Evolutionary conservation across 2,329 filamentous ascomycete species (phyloP).

Genomic region (Zalaria obscura): DNA sequence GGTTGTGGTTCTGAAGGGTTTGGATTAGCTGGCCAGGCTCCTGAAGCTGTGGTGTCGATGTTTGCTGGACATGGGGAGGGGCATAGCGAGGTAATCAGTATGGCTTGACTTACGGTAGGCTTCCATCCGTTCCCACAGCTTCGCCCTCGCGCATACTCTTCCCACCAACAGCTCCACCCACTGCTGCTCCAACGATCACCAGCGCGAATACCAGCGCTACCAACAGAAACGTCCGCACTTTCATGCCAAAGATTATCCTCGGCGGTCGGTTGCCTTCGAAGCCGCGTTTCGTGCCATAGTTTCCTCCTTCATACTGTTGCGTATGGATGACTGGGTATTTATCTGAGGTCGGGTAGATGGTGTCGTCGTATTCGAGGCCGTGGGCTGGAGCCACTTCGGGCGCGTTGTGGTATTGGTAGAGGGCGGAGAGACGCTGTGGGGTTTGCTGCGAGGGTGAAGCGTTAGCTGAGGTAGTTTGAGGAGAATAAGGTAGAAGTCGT

Average conservation of each 20-base stretch:
- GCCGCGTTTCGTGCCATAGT: neutral
- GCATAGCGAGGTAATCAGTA: neutral
- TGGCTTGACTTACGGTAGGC: neutral
- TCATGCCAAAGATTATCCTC: constrained; percentile 25
- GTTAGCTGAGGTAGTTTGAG: neutral
- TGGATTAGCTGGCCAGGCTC: too few species aligned
- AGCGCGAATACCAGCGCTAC: constrained; percentile 16
- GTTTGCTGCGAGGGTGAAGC: neutral
- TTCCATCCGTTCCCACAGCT: neutral
- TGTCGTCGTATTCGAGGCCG: constrained; percentile 24
- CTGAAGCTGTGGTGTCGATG: too few species aligned
- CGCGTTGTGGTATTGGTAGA: constrained; percentile 25
- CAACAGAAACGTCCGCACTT: constrained; percentile 19
- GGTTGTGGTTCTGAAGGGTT: neutral
- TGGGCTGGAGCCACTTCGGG: constrained; percentile 23
- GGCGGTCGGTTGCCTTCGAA: constrained; percentile 13
- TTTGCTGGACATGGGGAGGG: too few species aligned
- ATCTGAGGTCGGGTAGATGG: constrained; percentile 19
- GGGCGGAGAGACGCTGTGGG: constrained; percentile 14
- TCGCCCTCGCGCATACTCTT: constrained; percentile 11
- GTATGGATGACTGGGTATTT: constrained; percentile 19
- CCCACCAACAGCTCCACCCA: constrained; percentile 21
- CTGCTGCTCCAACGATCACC: constrained; percentile 20
- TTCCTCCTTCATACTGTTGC: constrained; percentile 10
- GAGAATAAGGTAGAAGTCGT: too few species aligned